These are phyloP conservation scores for Lipomyces starkeyi DNA, from an alignment of 805 yeast species.

Conservation along the genomic window DNA sequence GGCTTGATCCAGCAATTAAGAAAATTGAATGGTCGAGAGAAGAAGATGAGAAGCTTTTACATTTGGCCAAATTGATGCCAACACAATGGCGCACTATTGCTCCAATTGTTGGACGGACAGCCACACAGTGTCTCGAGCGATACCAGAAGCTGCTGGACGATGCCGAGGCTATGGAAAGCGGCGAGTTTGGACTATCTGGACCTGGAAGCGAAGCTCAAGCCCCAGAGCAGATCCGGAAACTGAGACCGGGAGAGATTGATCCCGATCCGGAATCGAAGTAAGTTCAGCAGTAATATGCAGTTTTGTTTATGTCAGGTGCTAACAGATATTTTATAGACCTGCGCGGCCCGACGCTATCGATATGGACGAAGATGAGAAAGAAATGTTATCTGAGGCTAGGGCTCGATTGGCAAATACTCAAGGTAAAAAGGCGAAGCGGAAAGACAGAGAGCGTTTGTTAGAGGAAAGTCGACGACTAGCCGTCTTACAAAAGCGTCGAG, in stretches of 20 bases:
- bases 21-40: conserved; percentile 71
- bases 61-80: conserved; percentile 73
- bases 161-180: conserved; percentile 49
- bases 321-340: conserved; percentile 46
- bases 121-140: conserved; percentile 83
- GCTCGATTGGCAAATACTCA: conserved; percentile 90
- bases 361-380: conserved; percentile 85
- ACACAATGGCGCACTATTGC: conserved; percentile 97
- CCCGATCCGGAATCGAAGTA: conserved; percentile 70
- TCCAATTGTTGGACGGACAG: conserved; percentile 78
- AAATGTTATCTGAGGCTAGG: conserved; percentile 92
- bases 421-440: conserved; percentile 92
- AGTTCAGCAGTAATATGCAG: neutral
- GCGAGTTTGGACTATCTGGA: conserved; percentile 53
- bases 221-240: conserved; percentile 44
- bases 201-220: conserved; percentile 60
- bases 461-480: conserved; percentile 81
- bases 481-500: conserved; percentile 76
- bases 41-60: conserved; percentile 76
- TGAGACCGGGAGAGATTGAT: conserved; percentile 63
- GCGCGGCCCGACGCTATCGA: conserved; percentile 82
- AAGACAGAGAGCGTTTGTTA: conserved; percentile 81
- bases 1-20: conserved; percentile 74
- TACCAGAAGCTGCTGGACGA: conserved; percentile 74
- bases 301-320: neutral